A percentile compares a stretch with the other conserved stretches of the same genome.
Evolutionary conservation across 2,329 filamentous ascomycete species (phyloP).

Genomic region (Cladosporium sp.): DNA sequence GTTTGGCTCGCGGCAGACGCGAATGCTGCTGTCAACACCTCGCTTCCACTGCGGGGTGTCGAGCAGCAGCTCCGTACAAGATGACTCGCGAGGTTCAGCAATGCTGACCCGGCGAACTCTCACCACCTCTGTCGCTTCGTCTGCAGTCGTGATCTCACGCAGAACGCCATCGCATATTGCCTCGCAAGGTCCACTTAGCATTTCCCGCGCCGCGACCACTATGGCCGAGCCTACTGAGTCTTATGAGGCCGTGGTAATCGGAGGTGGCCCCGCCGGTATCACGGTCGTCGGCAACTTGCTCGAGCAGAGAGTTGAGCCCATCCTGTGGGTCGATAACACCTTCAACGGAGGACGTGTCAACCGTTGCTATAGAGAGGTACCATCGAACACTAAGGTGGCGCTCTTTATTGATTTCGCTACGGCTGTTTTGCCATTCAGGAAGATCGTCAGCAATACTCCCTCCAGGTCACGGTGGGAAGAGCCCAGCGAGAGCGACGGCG

Average conservation of each 20-base stretch:
- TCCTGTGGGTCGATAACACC: slow-evolving; percentile 57
- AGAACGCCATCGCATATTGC: neutral
- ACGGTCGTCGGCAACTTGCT: slow-evolving; percentile 60
- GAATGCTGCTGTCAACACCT: slow-evolving; percentile 12
- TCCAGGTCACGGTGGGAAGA: slow-evolving; percentile 29
- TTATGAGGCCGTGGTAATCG: slow-evolving; percentile 55
- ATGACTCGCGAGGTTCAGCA: neutral
- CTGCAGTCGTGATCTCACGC: neutral
- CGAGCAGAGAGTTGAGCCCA: slow-evolving; percentile 47
- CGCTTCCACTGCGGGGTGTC: slow-evolving; percentile 7
- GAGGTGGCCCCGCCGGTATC: slow-evolving; percentile 56
- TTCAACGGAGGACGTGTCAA: slow-evolving; percentile 46
- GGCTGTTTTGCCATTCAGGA: slow-evolving; percentile 49
- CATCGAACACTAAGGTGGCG: slow-evolving; percentile 59
- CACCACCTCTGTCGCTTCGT: neutral
- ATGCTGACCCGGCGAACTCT: neutral
- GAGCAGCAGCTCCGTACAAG: slow-evolving; percentile 5
- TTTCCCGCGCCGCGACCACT: slow-evolving; percentile 1
- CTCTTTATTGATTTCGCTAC: slow-evolving; percentile 57
- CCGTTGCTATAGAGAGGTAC: slow-evolving; percentile 57
- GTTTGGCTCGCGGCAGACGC: slow-evolving; percentile 5
- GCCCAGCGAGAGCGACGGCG: slow-evolving; percentile 25
- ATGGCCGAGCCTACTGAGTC: slow-evolving; percentile 2
- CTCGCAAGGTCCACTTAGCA: neutral
- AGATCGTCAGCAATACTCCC: slow-evolving; percentile 46